Percentiles rank a stretch among this genome's conserved stretches.
phyloP scores from a whole-genome alignment of 2,329 filamentous ascomycete genomes.

The Cladorrhinum sp. region DNA sequence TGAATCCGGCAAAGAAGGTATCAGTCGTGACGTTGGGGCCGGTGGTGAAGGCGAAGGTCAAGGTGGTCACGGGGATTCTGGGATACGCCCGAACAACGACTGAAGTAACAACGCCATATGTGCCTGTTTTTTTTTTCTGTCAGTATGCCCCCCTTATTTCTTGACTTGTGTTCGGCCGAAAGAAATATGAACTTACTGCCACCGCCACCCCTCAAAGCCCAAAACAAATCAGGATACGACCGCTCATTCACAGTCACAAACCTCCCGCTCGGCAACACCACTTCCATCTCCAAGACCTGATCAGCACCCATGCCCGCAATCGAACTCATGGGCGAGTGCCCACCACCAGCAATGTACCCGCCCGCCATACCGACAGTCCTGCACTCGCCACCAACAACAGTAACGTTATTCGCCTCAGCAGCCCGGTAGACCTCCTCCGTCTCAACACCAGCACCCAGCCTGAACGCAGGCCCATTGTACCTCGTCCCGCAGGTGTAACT shows the following conservation, averaged over 20 bases:
- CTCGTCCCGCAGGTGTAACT: constrained; percentile 25
- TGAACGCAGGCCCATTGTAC: constrained; percentile 24
- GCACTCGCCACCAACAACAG: constrained; percentile 48
- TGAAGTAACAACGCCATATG: constrained; percentile 38
- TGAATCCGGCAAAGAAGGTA: constrained; percentile 32
- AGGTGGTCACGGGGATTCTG: constrained; percentile 23
- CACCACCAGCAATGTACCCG: constrained; percentile 49
- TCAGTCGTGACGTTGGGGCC: constrained; percentile 49
- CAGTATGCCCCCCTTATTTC: not conserved
- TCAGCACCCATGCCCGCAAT: constrained; percentile 51
- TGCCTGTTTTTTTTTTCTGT: constrained; percentile 26
- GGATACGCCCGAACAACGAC: constrained; percentile 26
- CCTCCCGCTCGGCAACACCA: constrained; percentile 46
- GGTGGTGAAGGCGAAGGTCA: constrained; percentile 35
- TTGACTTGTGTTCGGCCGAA: not conserved
- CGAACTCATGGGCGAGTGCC: constrained; percentile 52
- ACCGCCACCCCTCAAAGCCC: constrained; percentile 48
- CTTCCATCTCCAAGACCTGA: constrained; percentile 46
- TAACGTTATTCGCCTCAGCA: constrained; percentile 44
- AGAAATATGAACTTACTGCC: constrained; percentile 24
- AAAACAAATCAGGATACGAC: constrained; percentile 47
- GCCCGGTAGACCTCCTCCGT: constrained; percentile 49
- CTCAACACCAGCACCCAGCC: constrained; percentile 52
- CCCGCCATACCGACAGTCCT: constrained; percentile 51
- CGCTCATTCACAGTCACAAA: constrained; percentile 41